Percentiles rank a stretch among this genome's conserved stretches.
These are phyloP conservation scores for Porogramme epimiltina DNA, from an alignment of 1,284 basidiomycete genomes.

Conservation along the genomic window DNA sequence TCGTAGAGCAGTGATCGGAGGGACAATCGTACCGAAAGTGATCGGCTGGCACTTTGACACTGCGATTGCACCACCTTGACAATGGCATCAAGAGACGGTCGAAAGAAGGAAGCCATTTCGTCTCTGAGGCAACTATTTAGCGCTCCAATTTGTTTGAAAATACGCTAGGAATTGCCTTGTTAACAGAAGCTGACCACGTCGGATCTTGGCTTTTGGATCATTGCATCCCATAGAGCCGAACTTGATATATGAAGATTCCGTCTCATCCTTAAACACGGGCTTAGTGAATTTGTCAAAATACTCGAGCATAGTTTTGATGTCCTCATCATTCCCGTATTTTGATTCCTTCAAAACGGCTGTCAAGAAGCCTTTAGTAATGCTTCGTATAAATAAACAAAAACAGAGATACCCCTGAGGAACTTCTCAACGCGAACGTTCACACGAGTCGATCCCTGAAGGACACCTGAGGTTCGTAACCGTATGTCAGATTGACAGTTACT, in stretches of 20 bases:
- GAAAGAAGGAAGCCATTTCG: slow-evolving; percentile 41
- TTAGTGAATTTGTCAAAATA: slow-evolving; percentile 45
- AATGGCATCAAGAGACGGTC: slow-evolving; percentile 39
- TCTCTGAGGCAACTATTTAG: slow-evolving; percentile 15
- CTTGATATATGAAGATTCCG: slow-evolving; percentile 40
- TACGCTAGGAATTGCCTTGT: slow-evolving; percentile 31
- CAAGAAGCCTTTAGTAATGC: background rate
- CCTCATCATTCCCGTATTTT: slow-evolving; percentile 34
- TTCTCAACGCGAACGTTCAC: slow-evolving; percentile 31
- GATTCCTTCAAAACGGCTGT: slow-evolving; percentile 29
- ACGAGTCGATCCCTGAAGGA: slow-evolving; percentile 28
- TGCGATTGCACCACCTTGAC: slow-evolving; percentile 37
- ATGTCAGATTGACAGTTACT: no score
- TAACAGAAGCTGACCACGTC: slow-evolving; percentile 41
- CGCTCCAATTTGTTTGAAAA: background rate
- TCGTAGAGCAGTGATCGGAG: background rate
- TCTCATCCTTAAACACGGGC: slow-evolving; percentile 37
- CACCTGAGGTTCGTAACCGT: slow-evolving; percentile 22
- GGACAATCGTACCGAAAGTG: background rate
- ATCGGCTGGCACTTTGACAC: slow-evolving; percentile 1
- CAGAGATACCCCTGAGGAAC: slow-evolving; percentile 30
- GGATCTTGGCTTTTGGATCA: slow-evolving; percentile 38
- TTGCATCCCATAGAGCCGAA: slow-evolving; percentile 41
- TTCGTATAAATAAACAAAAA: background rate
- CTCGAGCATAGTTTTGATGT: slow-evolving; percentile 37